Evolutionary conservation across 371 early-diverging fungal species (phyloP).

Genomic region (Zancudomyces culisetae): DNA sequence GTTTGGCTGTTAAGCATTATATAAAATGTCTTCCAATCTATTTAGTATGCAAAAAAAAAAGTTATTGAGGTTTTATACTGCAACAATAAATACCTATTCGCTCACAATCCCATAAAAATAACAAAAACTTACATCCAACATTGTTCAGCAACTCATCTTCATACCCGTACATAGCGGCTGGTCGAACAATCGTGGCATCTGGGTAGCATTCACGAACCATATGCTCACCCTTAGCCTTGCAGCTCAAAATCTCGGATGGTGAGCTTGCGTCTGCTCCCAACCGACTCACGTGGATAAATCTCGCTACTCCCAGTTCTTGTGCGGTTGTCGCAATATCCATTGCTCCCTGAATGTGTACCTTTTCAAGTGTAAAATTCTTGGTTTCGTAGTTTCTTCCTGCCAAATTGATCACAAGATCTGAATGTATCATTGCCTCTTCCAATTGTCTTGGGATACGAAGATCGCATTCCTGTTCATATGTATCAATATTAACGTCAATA

Average conservation of each 20-base stretch:
- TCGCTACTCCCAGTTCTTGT: conserved; percentile 63
- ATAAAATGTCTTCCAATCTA: conserved; percentile 23
- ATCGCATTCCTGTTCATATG: conserved; percentile 52
- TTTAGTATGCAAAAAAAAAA: neutral
- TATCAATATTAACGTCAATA: no score
- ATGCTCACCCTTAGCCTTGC: conserved; percentile 59
- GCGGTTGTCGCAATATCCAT: conserved; percentile 59
- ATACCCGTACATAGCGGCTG: conserved; percentile 70
- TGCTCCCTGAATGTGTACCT: conserved; percentile 73
- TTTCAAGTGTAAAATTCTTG: conserved; percentile 73
- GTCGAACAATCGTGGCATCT: conserved; percentile 83
- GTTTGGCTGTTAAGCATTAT: conserved; percentile 51
- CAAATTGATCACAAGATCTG: conserved; percentile 87
- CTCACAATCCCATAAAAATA: neutral
- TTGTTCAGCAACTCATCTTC: conserved; percentile 87
- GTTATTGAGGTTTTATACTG: neutral
- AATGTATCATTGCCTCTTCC: conserved; percentile 68
- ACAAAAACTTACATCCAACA: conserved; percentile 32
- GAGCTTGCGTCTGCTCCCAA: conserved; percentile 66
- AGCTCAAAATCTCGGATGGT: conserved; percentile 44
- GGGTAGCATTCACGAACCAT: conserved; percentile 75
- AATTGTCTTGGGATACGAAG: conserved; percentile 66
- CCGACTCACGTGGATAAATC: conserved; percentile 78
- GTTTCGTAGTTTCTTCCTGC: conserved; percentile 83
- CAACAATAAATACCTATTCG: neutral